Evolutionary conservation across 2,329 filamentous ascomycete species (phyloP), one percentile per base, ranked within the genome.

Genomic region (Claviceps digitariae): DNA sequence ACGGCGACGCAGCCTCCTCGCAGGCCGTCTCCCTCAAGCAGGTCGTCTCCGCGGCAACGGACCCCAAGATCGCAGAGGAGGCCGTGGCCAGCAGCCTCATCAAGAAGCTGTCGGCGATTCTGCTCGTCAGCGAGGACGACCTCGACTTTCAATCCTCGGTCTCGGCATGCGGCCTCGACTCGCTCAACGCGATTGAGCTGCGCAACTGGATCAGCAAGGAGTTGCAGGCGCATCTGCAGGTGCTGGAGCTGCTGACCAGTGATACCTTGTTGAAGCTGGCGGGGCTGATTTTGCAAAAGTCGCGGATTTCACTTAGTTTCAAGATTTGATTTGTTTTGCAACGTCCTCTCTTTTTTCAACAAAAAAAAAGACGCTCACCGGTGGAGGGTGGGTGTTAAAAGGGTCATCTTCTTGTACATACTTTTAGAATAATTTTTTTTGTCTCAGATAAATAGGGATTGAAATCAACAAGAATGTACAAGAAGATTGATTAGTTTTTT

Each of bases 221-320:
- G 61, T 52, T 63, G 9, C 67, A 31, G 68, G 56, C 56, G 2
- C 60, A 74, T 52, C 59, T 79, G 60, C 75, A 80, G 63, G 76
- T 81, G 0, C 62, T 81, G 55, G 77, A 81, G 60, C 61, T 81
- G 55, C 63, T 80, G 40, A 75, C 72, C 10, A 77, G 74, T 58
- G 75, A 75, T 2, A 73, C 69, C 17, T 46, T 64, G 43, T 48
- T 48, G 3, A 61, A 62, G 51, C 46, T 64, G 52, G 57, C 60
- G 15, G 57, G 51, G 7, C 46, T 62, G 46, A 57, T 64, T 20
- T 48, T 65, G 50, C 59, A 60, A 45, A 65, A 64, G 57, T 60
- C 59, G 23, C 59, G 60, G 12, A 52, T 57, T 7, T 56, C 58
- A 25, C 52, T 52, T 7, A 60, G 58, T 56, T 51, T 52, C 15